Percentiles rank a stretch among this genome's conserved stretches.
Conservation (phyloP, 257 asterid species). For the Penstemon davidsonii region DNA sequence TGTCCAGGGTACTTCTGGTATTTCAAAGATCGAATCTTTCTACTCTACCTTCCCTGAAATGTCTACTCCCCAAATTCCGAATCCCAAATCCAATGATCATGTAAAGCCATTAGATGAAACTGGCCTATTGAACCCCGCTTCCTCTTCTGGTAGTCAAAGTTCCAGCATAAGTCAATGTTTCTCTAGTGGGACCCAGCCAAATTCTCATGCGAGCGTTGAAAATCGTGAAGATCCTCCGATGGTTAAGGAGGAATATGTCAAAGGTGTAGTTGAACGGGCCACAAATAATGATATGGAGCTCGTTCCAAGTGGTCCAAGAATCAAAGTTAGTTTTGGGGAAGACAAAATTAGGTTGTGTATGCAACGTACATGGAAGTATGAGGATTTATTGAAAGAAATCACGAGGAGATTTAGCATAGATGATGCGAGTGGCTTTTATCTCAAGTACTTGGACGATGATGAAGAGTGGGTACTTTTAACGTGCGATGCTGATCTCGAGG, state of each 20-base stretch:
- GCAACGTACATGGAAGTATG: conserved; percentile 57
- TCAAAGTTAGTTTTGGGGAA: conserved; percentile 75
- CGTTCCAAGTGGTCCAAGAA: conserved; percentile 47
- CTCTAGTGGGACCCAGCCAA: conserved; percentile 55
- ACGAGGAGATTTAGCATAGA: conserved; percentile 63
- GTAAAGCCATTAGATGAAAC: conserved; percentile 35
- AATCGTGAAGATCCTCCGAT: too few species aligned
- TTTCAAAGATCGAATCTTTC: conserved; percentile 68
- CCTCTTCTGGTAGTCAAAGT: conserved; percentile 64
- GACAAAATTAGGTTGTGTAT: conserved; percentile 77
- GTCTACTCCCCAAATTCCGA: conserved; percentile 46
- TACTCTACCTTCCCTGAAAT: conserved; percentile 71
- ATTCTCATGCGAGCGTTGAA: conserved; percentile 15
- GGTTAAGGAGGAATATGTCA: conserved; percentile 37
- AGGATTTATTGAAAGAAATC: conserved; percentile 58
- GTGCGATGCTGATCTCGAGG: conserved; percentile 87
- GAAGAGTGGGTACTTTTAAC: conserved; percentile 85
- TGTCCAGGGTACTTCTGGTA: conserved; percentile 83
- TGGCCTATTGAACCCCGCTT: conserved; percentile 31
- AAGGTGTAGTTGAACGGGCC: conserved; percentile 43
- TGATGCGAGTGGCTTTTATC: conserved; percentile 44
- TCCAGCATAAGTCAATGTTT: conserved; percentile 70
- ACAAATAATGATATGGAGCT: conserved; percentile 41
- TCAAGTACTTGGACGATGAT: conserved; percentile 89
- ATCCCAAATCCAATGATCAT: conserved; percentile 32